These are phyloP conservation scores for Aleurites moluccanus DNA, from an alignment of 441 rosid genomes.

Conservation along the genomic window DNA sequence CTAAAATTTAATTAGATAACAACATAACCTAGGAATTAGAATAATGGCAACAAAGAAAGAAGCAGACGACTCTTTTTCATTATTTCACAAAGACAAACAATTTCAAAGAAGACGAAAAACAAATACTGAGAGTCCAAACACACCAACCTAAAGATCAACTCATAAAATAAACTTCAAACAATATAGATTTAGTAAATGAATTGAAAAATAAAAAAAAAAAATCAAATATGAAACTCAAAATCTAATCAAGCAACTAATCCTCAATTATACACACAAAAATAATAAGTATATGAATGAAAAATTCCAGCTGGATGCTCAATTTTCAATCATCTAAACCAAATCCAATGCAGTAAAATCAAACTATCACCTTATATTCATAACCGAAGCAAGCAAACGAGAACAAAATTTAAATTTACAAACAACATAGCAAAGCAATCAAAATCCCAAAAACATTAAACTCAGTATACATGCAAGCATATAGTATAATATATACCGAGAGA, in stretches of 20 bases:
- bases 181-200: background rate
- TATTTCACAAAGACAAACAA: background rate
- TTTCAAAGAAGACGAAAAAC: background rate
- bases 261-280: background rate
- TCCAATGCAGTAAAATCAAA: background rate
- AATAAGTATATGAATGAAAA: background rate
- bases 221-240: background rate
- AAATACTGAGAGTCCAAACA: background rate
- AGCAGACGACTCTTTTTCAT: background rate
- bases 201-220: background rate
- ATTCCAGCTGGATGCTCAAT: background rate
- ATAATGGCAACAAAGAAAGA: background rate
- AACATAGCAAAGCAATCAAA: background rate
- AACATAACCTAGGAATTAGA: background rate
- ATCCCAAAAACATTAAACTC: background rate
- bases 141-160: background rate
- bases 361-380: background rate
- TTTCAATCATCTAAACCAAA: background rate
- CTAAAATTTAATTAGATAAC: background rate
- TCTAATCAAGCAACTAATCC: background rate
- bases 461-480: background rate
- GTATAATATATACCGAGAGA: conserved; percentile 48
- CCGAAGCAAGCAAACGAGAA: background rate
- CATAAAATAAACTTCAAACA: background rate
- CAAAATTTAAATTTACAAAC: background rate